phyloP scores from a whole-genome alignment of 768 basidiomycete genomes.

The Mycena leptocephala region DNA sequence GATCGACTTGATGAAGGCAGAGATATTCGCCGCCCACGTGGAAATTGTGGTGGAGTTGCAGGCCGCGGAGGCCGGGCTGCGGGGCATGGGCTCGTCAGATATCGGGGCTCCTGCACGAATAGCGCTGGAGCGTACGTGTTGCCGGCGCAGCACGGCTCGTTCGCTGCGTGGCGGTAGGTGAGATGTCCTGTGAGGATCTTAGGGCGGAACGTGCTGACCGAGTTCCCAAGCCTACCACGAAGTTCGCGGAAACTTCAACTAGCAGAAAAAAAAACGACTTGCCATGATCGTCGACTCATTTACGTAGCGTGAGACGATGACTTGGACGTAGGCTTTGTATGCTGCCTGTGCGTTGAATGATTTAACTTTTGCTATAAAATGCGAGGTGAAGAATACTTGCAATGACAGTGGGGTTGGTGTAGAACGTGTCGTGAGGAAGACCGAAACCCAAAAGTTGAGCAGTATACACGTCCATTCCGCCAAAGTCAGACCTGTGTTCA shows the following conservation, averaged over 20 bases:
- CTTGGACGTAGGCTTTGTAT: conserved; percentile 67
- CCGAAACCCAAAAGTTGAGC: conserved; percentile 63
- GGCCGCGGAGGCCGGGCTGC: conserved; percentile 49
- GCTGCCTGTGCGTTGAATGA: conserved; percentile 51
- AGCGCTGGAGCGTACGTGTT: conserved; percentile 20
- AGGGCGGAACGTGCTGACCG: conserved; percentile 40
- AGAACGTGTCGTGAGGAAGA: conserved; percentile 71
- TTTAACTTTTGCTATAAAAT: neutral
- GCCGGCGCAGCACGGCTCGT: conserved; percentile 29
- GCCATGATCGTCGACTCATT: conserved; percentile 73
- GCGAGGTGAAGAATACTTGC: conserved; percentile 44
- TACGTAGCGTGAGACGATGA: conserved; percentile 65
- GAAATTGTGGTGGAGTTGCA: conserved; percentile 71
- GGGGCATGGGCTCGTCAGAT: neutral
- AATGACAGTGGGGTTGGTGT: conserved; percentile 68
- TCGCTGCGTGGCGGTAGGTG: neutral
- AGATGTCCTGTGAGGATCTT: no score
- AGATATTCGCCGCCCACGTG: conserved; percentile 68
- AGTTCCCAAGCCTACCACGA: conserved; percentile 44
- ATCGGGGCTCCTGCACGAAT: no score
- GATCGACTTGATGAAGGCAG: conserved; percentile 75
- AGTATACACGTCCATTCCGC: conserved; percentile 81
- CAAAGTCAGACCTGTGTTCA: conserved; percentile 62
- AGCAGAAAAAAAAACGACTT: conserved; percentile 38
- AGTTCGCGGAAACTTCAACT: neutral